phyloP scores from a whole-genome alignment of 2,329 filamentous ascomycete species.

The Fusarium sp. region DNA sequence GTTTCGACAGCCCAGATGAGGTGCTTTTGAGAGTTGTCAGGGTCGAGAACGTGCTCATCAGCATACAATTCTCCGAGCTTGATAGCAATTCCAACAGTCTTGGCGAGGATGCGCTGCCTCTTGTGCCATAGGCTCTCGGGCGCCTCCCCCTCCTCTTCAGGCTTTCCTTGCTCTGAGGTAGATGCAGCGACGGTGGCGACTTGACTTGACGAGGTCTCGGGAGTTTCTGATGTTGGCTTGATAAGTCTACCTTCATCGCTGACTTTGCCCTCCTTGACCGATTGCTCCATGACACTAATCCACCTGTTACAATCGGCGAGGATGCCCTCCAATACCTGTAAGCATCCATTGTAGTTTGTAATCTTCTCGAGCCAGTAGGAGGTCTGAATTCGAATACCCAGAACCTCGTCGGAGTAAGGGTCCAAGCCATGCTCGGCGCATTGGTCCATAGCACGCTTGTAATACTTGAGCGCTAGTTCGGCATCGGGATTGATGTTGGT shows the following conservation, averaged over 20 bases:
- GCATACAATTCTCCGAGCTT: conserved; percentile 89
- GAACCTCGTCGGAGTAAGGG: conserved; percentile 88
- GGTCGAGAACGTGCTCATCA: conserved; percentile 78
- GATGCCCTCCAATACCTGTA: conserved; percentile 82
- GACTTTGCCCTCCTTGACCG: conserved; percentile 59
- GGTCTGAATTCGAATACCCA: conserved; percentile 88
- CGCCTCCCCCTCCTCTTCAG: conserved; percentile 42
- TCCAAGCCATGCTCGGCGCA: conserved; percentile 82
- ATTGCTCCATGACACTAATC: conserved; percentile 66
- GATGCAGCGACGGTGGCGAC: conserved; percentile 4
- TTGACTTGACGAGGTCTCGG: conserved; percentile 7
- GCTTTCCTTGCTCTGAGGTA: conserved; percentile 36
- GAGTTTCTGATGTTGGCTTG: conserved; percentile 26
- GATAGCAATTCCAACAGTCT: conserved; percentile 78
- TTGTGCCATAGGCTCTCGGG: conserved; percentile 65
- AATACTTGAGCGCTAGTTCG: conserved; percentile 82
- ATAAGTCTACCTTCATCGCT: conserved; percentile 53
- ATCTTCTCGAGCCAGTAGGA: conserved; percentile 83
- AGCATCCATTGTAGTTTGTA: conserved; percentile 74
- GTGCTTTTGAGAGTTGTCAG: conserved; percentile 76
- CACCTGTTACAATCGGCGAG: conserved; percentile 74
- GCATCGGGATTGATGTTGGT: conserved; percentile 81
- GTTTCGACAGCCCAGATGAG: conserved; percentile 87
- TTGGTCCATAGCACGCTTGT: conserved; percentile 79
- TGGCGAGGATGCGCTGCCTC: conserved; percentile 76